Evolutionary conservation across 768 basidiomycete genomes (phyloP).

Genomic region (Scleroderma citrinum): DNA sequence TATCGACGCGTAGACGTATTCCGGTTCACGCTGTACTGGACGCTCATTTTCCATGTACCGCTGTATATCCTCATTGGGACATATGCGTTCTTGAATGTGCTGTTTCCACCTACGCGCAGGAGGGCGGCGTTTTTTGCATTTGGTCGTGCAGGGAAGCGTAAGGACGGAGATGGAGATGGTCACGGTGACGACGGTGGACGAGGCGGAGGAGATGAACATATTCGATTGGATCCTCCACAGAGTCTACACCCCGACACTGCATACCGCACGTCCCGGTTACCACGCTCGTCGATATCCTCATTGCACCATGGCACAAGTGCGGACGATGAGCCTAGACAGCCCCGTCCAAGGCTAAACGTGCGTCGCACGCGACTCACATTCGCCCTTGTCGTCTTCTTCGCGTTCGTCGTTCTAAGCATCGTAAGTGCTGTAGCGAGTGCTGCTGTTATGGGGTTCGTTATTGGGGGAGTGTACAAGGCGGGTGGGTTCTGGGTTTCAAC

Average conservation of each 20-base stretch:
- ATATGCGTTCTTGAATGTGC: conserved; percentile 39
- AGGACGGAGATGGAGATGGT: not conserved
- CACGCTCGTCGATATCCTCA: not conserved
- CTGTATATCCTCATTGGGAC: conserved; percentile 33
- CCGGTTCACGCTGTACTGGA: conserved; percentile 44
- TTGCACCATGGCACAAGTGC: no score
- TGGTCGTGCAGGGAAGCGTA: not conserved
- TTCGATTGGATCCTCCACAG: not conserved
- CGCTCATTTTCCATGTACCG: conserved; percentile 40
- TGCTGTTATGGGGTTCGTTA: conserved; percentile 33
- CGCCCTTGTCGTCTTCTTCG: conserved; percentile 34
- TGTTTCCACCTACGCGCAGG: conserved; percentile 29
- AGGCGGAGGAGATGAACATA: not conserved
- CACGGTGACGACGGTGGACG: not conserved
- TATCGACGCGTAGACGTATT: conserved; percentile 32
- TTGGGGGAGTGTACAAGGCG: conserved; percentile 34
- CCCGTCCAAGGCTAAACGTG: conserved; percentile 23
- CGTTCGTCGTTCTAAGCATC: conserved; percentile 30
- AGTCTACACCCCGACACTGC: not conserved
- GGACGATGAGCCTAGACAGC: conserved; percentile 10
- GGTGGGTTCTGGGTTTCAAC: conserved; percentile 37
- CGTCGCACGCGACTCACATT: conserved; percentile 35
- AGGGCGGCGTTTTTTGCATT: not conserved
- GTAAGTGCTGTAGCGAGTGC: conserved; percentile 35
- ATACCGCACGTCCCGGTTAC: not conserved